Conservation (phyloP, 768 basidiomycete genomes). For the Gymnopilus dilepis region DNA sequence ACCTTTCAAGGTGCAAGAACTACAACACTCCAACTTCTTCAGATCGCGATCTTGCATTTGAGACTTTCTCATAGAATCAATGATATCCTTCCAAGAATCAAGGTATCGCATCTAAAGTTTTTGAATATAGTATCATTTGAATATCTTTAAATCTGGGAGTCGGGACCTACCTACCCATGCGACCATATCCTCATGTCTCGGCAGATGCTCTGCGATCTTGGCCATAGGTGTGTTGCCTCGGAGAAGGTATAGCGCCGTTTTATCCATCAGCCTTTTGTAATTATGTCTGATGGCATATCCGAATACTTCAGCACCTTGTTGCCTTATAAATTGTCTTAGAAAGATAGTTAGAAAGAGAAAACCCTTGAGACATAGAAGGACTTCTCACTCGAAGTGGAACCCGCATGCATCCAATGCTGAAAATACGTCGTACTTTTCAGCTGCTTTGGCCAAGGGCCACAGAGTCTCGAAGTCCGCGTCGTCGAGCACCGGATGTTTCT, state of each 20-base stretch:
- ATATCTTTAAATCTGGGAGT: too few species aligned
- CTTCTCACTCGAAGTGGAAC: too few species aligned
- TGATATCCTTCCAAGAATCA: too few species aligned
- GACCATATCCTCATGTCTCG: neutral
- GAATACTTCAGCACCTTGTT: neutral
- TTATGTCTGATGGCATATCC: neutral
- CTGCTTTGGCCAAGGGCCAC: neutral
- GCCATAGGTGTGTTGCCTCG: neutral
- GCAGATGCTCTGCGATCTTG: neutral
- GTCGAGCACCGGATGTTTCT: constrained; percentile 1
- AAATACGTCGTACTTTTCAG: constrained; percentile 9
- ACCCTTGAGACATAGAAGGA: too few species aligned
- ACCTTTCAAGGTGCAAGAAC: too few species aligned
- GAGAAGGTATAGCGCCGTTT: neutral
- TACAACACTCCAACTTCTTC: too few species aligned
- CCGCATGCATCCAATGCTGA: constrained; percentile 7
- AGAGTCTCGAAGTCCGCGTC: neutral
- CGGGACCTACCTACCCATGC: neutral
- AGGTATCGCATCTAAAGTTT: too few species aligned
- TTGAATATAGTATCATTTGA: too few species aligned
- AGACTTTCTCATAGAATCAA: too few species aligned
- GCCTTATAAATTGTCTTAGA: neutral
- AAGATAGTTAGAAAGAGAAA: too few species aligned
- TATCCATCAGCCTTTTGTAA: neutral
- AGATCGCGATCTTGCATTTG: too few species aligned